A percentile compares a stretch with the other conserved stretches of the same genome.
Evolutionary conservation across 2,329 filamentous ascomycete species (phyloP).

Genomic region (Chaetomium sp.): DNA sequence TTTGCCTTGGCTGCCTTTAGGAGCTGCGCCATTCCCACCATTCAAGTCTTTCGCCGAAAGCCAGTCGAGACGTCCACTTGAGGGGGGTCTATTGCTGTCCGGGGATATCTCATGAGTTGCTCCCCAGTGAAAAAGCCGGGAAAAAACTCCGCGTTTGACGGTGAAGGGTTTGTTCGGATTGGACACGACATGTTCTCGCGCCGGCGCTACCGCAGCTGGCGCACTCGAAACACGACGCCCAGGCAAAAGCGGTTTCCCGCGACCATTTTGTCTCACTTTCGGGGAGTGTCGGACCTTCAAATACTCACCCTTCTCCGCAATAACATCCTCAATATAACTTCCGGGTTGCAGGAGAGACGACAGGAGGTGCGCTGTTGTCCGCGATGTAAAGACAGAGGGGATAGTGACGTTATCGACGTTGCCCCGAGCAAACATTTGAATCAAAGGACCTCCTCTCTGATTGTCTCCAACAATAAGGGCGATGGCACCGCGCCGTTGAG

Average conservation of each 20-base stretch:
- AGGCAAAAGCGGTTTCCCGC: constrained; percentile 25
- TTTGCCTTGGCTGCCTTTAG: constrained; percentile 37
- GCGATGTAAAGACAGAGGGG: constrained; percentile 87
- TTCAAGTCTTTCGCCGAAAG: constrained; percentile 61
- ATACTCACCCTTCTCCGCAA: constrained; percentile 53
- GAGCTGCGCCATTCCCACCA: constrained; percentile 42
- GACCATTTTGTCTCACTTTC: constrained; percentile 33
- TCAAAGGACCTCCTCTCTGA: constrained; percentile 76
- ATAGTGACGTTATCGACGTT: constrained; percentile 95
- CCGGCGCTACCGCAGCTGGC: constrained; percentile 20
- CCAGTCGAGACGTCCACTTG: constrained; percentile 70
- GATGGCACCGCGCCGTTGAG: constrained; percentile 79
- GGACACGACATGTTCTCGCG: constrained; percentile 22
- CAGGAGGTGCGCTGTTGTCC: constrained; percentile 87
- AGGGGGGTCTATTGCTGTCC: constrained; percentile 60
- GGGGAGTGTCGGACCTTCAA: constrained; percentile 47
- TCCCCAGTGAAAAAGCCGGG: constrained; percentile 25
- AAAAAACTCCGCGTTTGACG: constrained; percentile 36
- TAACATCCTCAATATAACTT: constrained; percentile 52
- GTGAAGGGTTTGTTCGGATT: constrained; percentile 17
- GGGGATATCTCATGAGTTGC: constrained; percentile 27
- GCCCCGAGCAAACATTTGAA: constrained; percentile 97
- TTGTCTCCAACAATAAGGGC: constrained; percentile 94
- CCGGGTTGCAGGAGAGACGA: constrained; percentile 77
- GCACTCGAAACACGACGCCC: background rate